These are phyloP conservation scores for Malus sylvestris DNA, from an alignment of 306 rosid species.

Conservation along the genomic window DNA sequence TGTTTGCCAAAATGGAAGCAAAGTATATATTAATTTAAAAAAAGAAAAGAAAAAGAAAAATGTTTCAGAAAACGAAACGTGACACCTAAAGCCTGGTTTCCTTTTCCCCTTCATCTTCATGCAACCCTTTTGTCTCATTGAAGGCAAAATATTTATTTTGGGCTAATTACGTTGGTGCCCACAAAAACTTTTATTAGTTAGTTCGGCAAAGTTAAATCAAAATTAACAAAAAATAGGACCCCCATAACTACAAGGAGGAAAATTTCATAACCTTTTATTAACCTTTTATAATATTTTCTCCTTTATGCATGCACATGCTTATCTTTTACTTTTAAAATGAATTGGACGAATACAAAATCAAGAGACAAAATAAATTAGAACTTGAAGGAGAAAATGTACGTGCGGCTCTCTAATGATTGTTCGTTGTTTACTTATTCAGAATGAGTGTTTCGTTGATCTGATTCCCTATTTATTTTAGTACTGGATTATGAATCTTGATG, in stretches of 20 bases:
- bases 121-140: neutral
- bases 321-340: neutral
- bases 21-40: neutral
- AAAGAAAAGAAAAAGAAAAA: neutral
- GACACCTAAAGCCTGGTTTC: neutral
- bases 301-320: neutral
- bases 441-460: no score
- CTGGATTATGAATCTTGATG: no score
- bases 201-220: neutral
- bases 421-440: neutral
- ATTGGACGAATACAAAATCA: neutral
- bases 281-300: neutral
- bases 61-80: neutral
- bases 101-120: neutral
- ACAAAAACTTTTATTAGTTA: neutral
- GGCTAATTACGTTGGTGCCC: neutral
- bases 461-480: no score
- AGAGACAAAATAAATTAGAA: no score
- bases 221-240: neutral
- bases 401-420: neutral
- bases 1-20: slow-evolving; percentile 6
- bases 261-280: neutral
- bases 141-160: neutral
- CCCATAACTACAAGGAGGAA: neutral
- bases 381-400: neutral